A percentile compares a stretch with the other conserved stretches of the same genome.
phyloP scores from a whole-genome alignment of 768 basidiomycete genomes.

The Leccinum arenicola region DNA sequence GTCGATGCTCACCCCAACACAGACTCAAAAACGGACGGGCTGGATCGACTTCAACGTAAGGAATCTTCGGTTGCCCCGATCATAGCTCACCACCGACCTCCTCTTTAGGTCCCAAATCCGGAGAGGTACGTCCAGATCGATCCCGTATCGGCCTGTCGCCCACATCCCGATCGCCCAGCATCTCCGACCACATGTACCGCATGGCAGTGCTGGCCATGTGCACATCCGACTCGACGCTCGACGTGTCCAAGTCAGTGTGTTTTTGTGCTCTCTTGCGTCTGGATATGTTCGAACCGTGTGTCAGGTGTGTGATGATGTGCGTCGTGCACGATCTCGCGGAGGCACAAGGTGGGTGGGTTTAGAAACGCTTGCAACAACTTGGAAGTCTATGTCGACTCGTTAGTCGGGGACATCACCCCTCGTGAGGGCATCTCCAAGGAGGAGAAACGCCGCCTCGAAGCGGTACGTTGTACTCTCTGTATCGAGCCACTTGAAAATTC shows the following conservation, averaged over 20 bases:
- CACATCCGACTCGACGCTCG: conserved; percentile 67
- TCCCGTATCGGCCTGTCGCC: neutral
- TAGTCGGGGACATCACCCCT: conserved; percentile 93
- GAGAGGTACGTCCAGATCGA: conserved; percentile 58
- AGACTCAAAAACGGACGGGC: conserved; percentile 95
- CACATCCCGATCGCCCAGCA: conserved; percentile 43
- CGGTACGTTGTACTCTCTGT: conserved; percentile 37
- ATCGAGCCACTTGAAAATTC: neutral
- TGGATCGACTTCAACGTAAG: conserved; percentile 76
- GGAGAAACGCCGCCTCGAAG: conserved; percentile 77
- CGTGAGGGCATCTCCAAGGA: conserved; percentile 79
- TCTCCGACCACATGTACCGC: conserved; percentile 96
- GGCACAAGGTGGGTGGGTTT: conserved; percentile 64
- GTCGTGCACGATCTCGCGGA: conserved; percentile 95
- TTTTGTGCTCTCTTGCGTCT: neutral
- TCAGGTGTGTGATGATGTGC: conserved; percentile 77
- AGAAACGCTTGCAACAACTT: neutral
- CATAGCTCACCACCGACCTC: conserved; percentile 3
- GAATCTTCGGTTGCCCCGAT: neutral
- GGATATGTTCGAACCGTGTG: neutral
- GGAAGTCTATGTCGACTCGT: neutral
- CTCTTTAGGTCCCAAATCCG: conserved; percentile 63
- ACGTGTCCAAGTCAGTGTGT: conserved; percentile 61
- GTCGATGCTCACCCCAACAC: neutral
- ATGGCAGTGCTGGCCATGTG: conserved; percentile 96